A percentile compares a stretch with the other conserved stretches of the same genome.
These are phyloP conservation scores for Leucosporidium creatinivorum DNA, from an alignment of 768 basidiomycete species.

Conservation along the genomic window DNA sequence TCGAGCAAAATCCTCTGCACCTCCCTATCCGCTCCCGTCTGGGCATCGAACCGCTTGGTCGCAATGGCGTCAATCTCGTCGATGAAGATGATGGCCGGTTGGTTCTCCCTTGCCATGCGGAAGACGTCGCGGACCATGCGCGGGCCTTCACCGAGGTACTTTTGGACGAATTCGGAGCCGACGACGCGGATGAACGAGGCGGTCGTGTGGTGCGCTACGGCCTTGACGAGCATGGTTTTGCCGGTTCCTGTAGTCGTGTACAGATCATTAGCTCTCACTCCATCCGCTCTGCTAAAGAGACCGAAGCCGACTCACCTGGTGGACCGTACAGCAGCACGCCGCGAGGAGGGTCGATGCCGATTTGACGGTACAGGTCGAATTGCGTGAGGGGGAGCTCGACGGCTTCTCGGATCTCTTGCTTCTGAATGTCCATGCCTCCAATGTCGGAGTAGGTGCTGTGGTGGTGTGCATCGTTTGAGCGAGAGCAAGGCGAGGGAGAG, in stretches of 20 bases:
- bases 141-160: conserved; percentile 97
- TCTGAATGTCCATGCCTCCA: conserved; percentile 94
- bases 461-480: too few relatives aligned
- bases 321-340: conserved; percentile 96
- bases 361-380: conserved; percentile 97
- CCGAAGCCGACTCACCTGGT: conserved; percentile 60
- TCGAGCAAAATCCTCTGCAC: conserved; percentile 97
- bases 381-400: conserved; percentile 92
- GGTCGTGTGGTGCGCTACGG: conserved; percentile 96
- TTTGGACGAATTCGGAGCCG: conserved; percentile 97
- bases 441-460: conserved; percentile 71
- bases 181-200: conserved; percentile 97
- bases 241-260: conserved; percentile 61
- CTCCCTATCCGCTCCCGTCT: conserved; percentile 97
- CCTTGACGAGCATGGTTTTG: conserved; percentile 98
- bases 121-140: conserved; percentile 99
- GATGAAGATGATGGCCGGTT: conserved; percentile 98
- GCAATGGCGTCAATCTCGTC: conserved; percentile 87
- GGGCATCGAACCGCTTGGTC: conserved; percentile 98
- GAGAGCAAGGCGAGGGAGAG: too few relatives aligned
- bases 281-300: too few relatives aligned
- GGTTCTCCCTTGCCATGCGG: conserved; percentile 90
- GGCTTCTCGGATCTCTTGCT: conserved; percentile 97
- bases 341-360: conserved; percentile 96
- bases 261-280: neutral